phyloP scores from a whole-genome alignment of 306 rosid genomes.

The Fragaria iinumae region DNA sequence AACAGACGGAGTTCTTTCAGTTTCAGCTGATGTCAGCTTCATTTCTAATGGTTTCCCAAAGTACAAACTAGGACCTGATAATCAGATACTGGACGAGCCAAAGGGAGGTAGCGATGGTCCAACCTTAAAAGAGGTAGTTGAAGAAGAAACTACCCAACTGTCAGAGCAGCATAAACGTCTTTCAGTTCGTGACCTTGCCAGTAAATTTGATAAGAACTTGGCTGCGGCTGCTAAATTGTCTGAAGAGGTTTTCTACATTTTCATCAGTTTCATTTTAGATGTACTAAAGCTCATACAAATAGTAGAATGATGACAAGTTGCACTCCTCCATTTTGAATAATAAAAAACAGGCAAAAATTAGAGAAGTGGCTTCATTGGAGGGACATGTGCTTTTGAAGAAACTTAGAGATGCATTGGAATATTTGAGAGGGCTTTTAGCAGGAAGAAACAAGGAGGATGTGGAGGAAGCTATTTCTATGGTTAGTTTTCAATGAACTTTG shows the following conservation, averaged over 20 bases:
- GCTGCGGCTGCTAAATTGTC: slow-evolving; percentile 90
- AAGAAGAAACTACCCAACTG: slow-evolving; percentile 67
- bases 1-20: slow-evolving; percentile 57
- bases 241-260: slow-evolving; percentile 60
- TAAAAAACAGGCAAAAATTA: slow-evolving; percentile 66
- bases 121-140: slow-evolving; percentile 70
- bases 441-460: slow-evolving; percentile 93
- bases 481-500: slow-evolving; percentile 42
- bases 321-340: slow-evolving; percentile 23
- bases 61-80: slow-evolving; percentile 76
- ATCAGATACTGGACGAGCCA: slow-evolving; percentile 76
- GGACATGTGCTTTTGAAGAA: slow-evolving; percentile 97
- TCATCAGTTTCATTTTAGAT: slow-evolving; percentile 15
- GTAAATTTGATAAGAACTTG: slow-evolving; percentile 94
- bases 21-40: slow-evolving; percentile 94
- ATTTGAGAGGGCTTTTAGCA: slow-evolving; percentile 62
- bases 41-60: slow-evolving; percentile 65
- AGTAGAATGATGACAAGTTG: background rate
- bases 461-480: slow-evolving; percentile 96
- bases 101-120: slow-evolving; percentile 66
- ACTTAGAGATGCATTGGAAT: slow-evolving; percentile 91
- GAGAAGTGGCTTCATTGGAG: slow-evolving; percentile 92
- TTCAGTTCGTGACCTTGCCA: slow-evolving; percentile 96
- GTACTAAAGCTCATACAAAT: background rate
- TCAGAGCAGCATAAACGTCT: slow-evolving; percentile 89